Conservation (phyloP, 345 rosid species). For the Murraya paniculata region DNA sequence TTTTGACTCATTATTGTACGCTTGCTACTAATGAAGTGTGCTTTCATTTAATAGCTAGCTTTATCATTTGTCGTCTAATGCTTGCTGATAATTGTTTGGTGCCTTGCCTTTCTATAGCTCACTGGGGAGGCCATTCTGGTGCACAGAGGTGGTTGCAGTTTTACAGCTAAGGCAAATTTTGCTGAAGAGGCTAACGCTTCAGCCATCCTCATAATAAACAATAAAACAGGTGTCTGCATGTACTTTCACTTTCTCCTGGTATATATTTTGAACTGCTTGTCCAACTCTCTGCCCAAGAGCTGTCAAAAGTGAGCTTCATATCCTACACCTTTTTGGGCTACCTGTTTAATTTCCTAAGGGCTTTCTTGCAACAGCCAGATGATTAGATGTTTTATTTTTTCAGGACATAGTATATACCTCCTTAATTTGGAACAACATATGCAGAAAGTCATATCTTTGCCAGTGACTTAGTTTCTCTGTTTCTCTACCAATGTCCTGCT, state of each 20-base stretch:
- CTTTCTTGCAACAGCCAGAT: not conserved
- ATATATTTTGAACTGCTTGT: not conserved
- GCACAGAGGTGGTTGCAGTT: constrained; percentile 85
- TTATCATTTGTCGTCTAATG: constrained; percentile 2
- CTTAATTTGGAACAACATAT: no score
- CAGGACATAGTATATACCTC: no score
- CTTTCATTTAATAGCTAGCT: not conserved
- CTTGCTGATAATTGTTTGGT: constrained; percentile 15
- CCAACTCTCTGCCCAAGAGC: not conserved
- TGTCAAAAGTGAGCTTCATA: not conserved
- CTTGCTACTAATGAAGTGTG: not conserved
- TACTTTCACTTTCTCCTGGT: not conserved
- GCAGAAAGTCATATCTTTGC: not conserved
- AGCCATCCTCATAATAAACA: constrained; percentile 75
- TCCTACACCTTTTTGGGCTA: not conserved
- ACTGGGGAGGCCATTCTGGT: constrained; percentile 64
- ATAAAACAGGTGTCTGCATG: constrained; percentile 51
- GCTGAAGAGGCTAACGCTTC: constrained; percentile 78
- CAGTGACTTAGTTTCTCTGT: not conserved
- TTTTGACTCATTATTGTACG: not conserved
- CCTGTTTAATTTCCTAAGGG: not conserved
- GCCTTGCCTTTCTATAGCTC: constrained; percentile 42
- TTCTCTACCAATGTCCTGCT: not conserved
- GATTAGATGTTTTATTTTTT: not conserved
- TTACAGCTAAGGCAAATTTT: constrained; percentile 64